Base-by-base conservation (phyloP, 129 eudicot species). In the Saussurea involucrata region DNA sequence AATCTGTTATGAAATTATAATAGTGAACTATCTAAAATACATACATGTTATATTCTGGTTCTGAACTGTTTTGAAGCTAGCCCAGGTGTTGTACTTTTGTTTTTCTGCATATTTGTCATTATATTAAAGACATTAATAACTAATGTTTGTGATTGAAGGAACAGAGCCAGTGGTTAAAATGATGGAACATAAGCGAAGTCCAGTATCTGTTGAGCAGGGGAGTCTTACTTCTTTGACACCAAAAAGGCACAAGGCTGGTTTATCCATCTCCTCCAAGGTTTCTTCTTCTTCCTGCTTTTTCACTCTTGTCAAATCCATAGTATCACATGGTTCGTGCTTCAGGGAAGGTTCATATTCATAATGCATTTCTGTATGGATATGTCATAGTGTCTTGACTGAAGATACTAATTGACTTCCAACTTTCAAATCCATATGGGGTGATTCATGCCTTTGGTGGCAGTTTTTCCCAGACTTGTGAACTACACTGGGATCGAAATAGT, bases 111-210 rank as follows among this genome's bases (percentile, higher is more conserved):
- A 29, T 9, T 25, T 76, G n/a, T 44, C 37, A 7, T 36, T 21
- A 1, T 27, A 53, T 5, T 65, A 12, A 13, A 5, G 6, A 76
- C 28, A 21, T 74, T 33, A 8, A 60, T 40, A 66, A 31, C 63
- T 73, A 31, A 27, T 70, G 29, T 24, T 66, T 79, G 28, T 34
- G 28, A 72, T 37, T 2, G 13, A 81, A 63, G 29, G 60, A 84
- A 21, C 49, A 63, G 20, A 63, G 31, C 4, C 29, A 18, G 72
- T 46, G 18, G 71, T 68, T 31, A 83, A 71, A 68, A 93, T 86
- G 98, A 88, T 91, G 93, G 85, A 87, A 84, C 98, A 88, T 37
- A 90, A 90, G 78, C 78, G 97, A 83, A 82, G 91, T 34, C 88
- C 86, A 15, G 74, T 89, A 18, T 75, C 98, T 66, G 69, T 88